These are phyloP conservation scores for Beauveria sp. DNA, from an alignment of 2,329 filamentous ascomycete species.

Conservation along the genomic window DNA sequence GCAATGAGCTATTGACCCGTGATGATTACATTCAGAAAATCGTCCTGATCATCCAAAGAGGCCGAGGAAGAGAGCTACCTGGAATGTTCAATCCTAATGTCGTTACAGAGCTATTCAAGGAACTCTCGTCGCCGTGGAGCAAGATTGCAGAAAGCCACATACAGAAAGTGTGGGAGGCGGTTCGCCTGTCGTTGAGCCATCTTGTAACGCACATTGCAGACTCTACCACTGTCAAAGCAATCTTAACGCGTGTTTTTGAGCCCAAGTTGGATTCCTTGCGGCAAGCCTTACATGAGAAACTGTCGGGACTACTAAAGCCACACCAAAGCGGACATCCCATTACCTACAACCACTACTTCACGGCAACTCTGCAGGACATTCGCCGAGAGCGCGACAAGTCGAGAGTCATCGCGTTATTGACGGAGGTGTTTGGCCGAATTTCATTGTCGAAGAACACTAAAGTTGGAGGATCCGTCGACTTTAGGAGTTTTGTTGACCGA, in stretches of 20 bases:
- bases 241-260: constrained; percentile 15
- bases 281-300: constrained; percentile 24
- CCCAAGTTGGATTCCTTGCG: constrained; percentile 15
- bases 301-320: constrained; percentile 27
- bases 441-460: background rate
- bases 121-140: constrained; percentile 51
- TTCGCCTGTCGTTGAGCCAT: constrained; percentile 6
- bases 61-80: constrained; percentile 44
- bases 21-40: constrained; percentile 18
- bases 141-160: constrained; percentile 28
- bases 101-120: constrained; percentile 50
- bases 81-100: constrained; percentile 54
- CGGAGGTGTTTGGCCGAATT: background rate
- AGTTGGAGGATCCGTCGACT: background rate
- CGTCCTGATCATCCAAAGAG: constrained; percentile 20
- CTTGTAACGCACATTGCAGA: constrained; percentile 15
- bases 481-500: background rate
- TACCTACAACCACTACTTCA: constrained; percentile 4
- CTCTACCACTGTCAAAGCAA: constrained; percentile 8
- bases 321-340: constrained; percentile 1
- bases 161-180: constrained; percentile 12
- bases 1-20: constrained; percentile 7
- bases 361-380: background rate
- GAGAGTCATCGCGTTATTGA: background rate
- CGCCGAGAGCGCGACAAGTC: background rate